phyloP scores from a whole-genome alignment of 805 yeast genomes.

The Vanderwaltozyma yarrowii region DNA sequence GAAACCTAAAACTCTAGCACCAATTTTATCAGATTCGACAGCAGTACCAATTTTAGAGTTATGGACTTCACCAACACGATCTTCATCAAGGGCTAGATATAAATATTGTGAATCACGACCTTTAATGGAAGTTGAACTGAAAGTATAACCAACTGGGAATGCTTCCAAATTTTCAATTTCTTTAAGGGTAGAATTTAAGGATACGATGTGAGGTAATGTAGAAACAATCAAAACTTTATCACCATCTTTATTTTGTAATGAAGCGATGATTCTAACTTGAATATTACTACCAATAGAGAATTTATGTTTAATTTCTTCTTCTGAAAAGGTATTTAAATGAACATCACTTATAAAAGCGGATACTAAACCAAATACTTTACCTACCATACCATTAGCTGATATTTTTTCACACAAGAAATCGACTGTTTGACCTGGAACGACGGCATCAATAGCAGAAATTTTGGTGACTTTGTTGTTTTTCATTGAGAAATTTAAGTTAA shows the following conservation, averaged over 20 bases:
- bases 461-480: slow-evolving; percentile 41
- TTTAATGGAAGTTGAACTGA: slow-evolving; percentile 42
- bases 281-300: slow-evolving; percentile 58
- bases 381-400: slow-evolving; percentile 50
- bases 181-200: slow-evolving; percentile 8
- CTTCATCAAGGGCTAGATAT: slow-evolving; percentile 47
- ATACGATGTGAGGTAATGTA: slow-evolving; percentile 42
- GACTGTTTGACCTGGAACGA: slow-evolving; percentile 77
- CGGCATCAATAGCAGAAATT: slow-evolving; percentile 65
- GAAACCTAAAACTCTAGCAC: slow-evolving; percentile 73
- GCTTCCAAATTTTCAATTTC: slow-evolving; percentile 41
- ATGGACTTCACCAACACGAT: slow-evolving; percentile 64
- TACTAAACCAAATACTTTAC: slow-evolving; percentile 64
- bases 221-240: slow-evolving; percentile 56
- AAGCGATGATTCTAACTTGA: slow-evolving; percentile 61
- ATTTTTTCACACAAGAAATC: slow-evolving; percentile 60
- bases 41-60: slow-evolving; percentile 51
- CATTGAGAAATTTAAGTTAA: slow-evolving; percentile 40
- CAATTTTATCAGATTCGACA: slow-evolving; percentile 49
- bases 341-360: slow-evolving; percentile 61
- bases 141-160: slow-evolving; percentile 67
- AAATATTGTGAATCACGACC: slow-evolving; percentile 51
- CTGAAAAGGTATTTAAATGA: slow-evolving; percentile 43
- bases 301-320: slow-evolving; percentile 45
- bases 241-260: slow-evolving; percentile 39